These are phyloP conservation scores for Talaromyces nanjingensis DNA, from an alignment of 495 filamentous ascomycete species.

Conservation along the genomic window DNA sequence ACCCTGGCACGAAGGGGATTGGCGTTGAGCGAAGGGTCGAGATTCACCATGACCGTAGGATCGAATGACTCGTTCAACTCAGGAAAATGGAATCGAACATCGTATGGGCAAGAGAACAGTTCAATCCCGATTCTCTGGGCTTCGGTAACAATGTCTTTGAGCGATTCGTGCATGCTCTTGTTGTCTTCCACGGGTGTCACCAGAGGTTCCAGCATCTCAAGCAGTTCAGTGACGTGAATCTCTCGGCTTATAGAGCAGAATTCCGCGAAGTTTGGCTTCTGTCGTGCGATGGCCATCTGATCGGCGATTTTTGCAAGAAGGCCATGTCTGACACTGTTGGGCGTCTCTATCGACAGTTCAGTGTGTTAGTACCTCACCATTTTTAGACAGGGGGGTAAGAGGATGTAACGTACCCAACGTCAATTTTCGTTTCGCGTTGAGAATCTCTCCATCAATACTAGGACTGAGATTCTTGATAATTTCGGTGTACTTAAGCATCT, in stretches of 20 bases:
- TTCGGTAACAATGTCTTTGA: not conserved
- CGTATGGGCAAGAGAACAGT: conserved; percentile 10
- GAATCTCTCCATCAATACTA: conserved; percentile 13
- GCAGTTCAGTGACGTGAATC: conserved; percentile 3
- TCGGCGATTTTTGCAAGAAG: not conserved
- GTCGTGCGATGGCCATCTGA: not conserved
- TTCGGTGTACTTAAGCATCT: conserved; percentile 12
- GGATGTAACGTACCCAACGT: not conserved
- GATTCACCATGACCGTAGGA: conserved; percentile 20
- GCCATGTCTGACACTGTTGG: not conserved
- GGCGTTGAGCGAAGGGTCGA: conserved; percentile 10
- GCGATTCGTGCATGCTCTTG: not conserved
- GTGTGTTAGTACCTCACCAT: not conserved
- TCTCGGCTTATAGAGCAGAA: conserved; percentile 12
- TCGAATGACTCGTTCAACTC: conserved; percentile 19
- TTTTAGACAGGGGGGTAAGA: not conserved
- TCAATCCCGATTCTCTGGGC: not conserved
- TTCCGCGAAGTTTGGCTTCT: conserved; percentile 14
- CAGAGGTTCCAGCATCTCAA: not conserved
- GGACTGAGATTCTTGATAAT: conserved; percentile 15
- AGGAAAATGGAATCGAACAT: conserved; percentile 22
- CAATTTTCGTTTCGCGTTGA: not conserved
- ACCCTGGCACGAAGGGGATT: not conserved
- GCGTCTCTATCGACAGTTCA: conserved; percentile 4
- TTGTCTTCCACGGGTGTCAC: not conserved